phyloP scores from a whole-genome alignment of 495 filamentous ascomycete species.

The Daldinia bambusicola region DNA sequence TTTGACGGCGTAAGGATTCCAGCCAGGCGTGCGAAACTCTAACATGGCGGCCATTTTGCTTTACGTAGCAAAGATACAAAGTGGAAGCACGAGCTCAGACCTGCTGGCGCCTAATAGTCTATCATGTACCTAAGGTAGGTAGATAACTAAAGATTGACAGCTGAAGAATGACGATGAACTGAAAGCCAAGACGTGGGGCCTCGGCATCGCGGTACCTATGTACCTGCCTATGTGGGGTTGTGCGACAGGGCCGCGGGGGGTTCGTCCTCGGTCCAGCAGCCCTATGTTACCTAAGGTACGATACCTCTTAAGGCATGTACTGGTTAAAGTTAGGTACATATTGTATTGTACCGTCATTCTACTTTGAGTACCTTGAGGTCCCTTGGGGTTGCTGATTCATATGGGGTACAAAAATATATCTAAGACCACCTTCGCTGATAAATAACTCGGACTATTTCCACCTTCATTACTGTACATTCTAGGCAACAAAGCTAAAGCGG shows the following conservation, averaged over 20 bases:
- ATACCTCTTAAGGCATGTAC: not conserved
- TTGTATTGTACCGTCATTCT: too few relatives aligned
- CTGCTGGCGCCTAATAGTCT: conserved; percentile 18
- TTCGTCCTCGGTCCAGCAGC: too few relatives aligned
- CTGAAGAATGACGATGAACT: conserved; percentile 33
- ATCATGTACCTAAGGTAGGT: conserved; percentile 8
- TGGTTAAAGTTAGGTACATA: too few relatives aligned
- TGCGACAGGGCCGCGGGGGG: too few relatives aligned
- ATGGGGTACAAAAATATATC: not conserved
- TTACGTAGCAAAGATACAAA: conserved; percentile 1
- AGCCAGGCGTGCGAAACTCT: conserved; percentile 90
- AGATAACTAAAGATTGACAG: conserved; percentile 14
- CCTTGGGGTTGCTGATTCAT: conserved; percentile 2
- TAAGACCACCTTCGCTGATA: not conserved
- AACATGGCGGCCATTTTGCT: conserved; percentile 72
- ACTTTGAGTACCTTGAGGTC: conserved; percentile 13
- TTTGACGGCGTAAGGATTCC: conserved; percentile 93
- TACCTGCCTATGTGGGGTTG: not conserved
- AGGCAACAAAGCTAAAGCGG: conserved; percentile 15
- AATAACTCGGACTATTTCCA: conserved; percentile 6
- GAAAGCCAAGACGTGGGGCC: conserved; percentile 34
- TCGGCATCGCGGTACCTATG: conserved; percentile 31
- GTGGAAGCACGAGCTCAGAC: conserved; percentile 1
- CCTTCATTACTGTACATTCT: conserved; percentile 4
- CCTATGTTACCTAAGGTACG: too few relatives aligned